Percentiles rank a stretch among this genome's conserved stretches.
These are phyloP conservation scores for Penicillium sp. DNA, from an alignment of 2,329 filamentous ascomycete species.

Conservation along the genomic window DNA sequence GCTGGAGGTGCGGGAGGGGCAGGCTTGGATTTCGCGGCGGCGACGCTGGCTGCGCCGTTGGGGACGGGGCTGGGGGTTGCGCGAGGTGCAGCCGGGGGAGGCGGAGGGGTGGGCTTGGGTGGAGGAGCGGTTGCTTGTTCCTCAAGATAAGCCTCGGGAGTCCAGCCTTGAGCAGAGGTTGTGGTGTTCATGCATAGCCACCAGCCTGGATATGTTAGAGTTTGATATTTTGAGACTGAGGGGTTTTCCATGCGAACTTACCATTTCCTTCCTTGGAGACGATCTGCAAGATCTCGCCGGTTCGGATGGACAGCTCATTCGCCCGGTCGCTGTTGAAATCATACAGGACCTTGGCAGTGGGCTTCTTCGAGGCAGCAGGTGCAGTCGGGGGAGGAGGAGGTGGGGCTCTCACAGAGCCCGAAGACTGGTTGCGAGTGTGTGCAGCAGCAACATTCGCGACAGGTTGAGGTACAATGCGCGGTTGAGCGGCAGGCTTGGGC, in stretches of 20 bases:
- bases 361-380: slow-evolving; percentile 62
- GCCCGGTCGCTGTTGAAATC: slow-evolving; percentile 82
- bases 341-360: slow-evolving; percentile 86
- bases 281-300: slow-evolving; percentile 80
- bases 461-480: slow-evolving; percentile 50
- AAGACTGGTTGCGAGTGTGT: slow-evolving; percentile 49
- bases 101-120: slow-evolving; percentile 58
- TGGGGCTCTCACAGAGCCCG: slow-evolving; percentile 63
- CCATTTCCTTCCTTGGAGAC: slow-evolving; percentile 95
- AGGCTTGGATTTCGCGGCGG: slow-evolving; percentile 60
- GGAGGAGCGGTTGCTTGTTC: slow-evolving; percentile 57
- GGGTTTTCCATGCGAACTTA: slow-evolving; percentile 48
- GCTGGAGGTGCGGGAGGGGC: slow-evolving; percentile 73
- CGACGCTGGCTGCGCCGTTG: slow-evolving; percentile 40
- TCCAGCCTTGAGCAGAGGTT: slow-evolving; percentile 78
- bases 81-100: slow-evolving; percentile 47
- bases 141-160: slow-evolving; percentile 90
- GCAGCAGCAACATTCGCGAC: slow-evolving; percentile 38
- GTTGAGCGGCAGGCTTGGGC: slow-evolving; percentile 32
- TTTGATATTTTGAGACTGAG: not conserved
- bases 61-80: slow-evolving; percentile 64
- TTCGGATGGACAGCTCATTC: slow-evolving; percentile 78
- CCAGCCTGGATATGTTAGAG: slow-evolving; percentile 66
- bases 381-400: slow-evolving; percentile 67
- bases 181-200: slow-evolving; percentile 80